A percentile compares a stretch with the other conserved stretches of the same genome.
Evolutionary conservation across 1,284 basidiomycete species (phyloP).

Genomic region (Ustilago crameri): DNA sequence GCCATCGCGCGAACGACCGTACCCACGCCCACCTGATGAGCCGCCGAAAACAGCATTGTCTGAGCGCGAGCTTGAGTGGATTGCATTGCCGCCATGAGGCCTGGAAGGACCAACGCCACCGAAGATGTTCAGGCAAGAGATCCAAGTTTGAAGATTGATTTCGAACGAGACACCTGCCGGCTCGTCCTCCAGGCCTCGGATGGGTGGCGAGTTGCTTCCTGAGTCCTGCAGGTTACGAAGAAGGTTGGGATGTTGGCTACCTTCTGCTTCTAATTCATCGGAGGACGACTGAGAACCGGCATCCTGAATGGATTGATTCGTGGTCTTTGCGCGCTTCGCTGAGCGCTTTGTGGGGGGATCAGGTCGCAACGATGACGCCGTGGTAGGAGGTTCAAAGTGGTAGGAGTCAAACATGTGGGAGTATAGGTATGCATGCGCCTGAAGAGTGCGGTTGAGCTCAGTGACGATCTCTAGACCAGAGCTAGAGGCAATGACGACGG

Average conservation of each 20-base stretch:
- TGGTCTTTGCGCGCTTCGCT: conserved; percentile 14
- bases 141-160: conserved; percentile 80
- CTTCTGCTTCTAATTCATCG: neutral
- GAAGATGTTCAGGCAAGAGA: conserved; percentile 91
- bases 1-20: conserved; percentile 26
- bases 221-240: conserved; percentile 5
- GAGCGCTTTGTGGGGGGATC: conserved; percentile 13
- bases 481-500: conserved; percentile 78
- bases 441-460: conserved; percentile 82
- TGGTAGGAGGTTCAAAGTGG: conserved; percentile 71
- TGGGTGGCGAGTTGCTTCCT: conserved; percentile 9
- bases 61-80: conserved; percentile 10
- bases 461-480: conserved; percentile 84
- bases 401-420: conserved; percentile 82
- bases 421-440: conserved; percentile 86
- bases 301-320: neutral
- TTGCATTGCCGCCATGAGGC: conserved; percentile 5
- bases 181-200: conserved; percentile 58
- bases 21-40: conserved; percentile 6
- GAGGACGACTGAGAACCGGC: neutral
- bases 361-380: neutral
- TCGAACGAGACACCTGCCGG: conserved; percentile 74
- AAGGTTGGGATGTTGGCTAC: neutral
- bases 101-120: conserved; percentile 75
- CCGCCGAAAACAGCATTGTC: conserved; percentile 5